phyloP scores from a whole-genome alignment of 1,284 basidiomycete species.

The Trametes versicolor region DNA sequence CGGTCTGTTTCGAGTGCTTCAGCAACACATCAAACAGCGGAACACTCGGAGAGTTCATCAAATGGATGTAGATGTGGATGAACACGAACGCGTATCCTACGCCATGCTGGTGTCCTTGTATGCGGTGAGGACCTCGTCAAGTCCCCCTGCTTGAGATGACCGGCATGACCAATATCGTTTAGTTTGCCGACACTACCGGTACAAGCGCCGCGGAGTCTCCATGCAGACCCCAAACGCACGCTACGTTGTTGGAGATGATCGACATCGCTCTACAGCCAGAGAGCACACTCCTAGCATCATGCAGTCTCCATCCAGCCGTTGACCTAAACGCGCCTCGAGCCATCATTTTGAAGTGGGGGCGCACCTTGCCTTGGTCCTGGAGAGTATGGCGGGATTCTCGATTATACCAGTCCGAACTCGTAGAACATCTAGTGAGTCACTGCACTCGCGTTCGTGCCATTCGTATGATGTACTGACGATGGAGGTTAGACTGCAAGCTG shows the following conservation, averaged over 20 bases:
- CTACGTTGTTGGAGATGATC: conserved; percentile 56
- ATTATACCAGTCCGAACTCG: conserved; percentile 55
- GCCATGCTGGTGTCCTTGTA: conserved; percentile 66
- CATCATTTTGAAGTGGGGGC: conserved; percentile 63
- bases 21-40: conserved; percentile 11
- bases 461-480: conserved; percentile 12
- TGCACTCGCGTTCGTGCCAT: not conserved
- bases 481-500: conserved; percentile 59
- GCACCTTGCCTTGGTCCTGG: conserved; percentile 70
- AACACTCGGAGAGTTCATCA: not conserved
- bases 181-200: conserved; percentile 37
- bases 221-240: conserved; percentile 59
- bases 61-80: not conserved
- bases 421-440: conserved; percentile 59
- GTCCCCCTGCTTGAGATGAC: not conserved
- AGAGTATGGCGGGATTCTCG: conserved; percentile 65
- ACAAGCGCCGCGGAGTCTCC: conserved; percentile 8
- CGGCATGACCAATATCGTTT: not conserved
- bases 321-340: conserved; percentile 54
- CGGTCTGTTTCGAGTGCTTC: conserved; percentile 8
- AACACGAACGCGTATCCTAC: conserved; percentile 51
- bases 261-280: conserved; percentile 49
- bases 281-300: conserved; percentile 26
- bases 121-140: conserved; percentile 51
- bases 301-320: conserved; percentile 39